Evolutionary conservation across 1,139 yeast species (phyloP).

Genomic region (Candida mesenterica): DNA sequence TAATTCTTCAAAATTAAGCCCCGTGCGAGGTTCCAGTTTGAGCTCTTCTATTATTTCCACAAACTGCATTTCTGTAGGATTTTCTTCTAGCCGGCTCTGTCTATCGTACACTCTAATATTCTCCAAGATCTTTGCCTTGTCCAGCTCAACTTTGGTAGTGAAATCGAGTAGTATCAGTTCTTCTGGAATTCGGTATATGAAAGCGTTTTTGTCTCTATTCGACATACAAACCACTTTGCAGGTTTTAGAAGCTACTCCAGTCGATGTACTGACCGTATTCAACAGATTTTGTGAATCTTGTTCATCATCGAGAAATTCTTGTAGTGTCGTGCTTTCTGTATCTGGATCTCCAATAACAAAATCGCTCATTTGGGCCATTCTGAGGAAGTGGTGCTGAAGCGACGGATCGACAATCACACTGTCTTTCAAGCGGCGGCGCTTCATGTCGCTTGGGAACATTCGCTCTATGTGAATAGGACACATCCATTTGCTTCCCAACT

Average conservation of each 20-base stretch:
- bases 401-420: constrained; percentile 54
- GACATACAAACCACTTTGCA: constrained; percentile 36
- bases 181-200: constrained; percentile 69
- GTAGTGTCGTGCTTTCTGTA: constrained; percentile 22
- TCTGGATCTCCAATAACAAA: constrained; percentile 51
- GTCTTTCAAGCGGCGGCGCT: constrained; percentile 50
- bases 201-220: constrained; percentile 25
- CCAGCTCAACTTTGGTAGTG: constrained; percentile 44
- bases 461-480: constrained; percentile 86
- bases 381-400: constrained; percentile 34
- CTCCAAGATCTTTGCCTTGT: constrained; percentile 25
- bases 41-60: constrained; percentile 5
- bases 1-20: constrained; percentile 28
- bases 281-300: constrained; percentile 10
- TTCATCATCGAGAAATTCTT: constrained; percentile 33
- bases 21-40: constrained; percentile 1
- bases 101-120: constrained; percentile 25
- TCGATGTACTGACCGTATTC: constrained; percentile 28
- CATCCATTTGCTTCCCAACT: constrained; percentile 83
- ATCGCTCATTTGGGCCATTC: constrained; percentile 46
- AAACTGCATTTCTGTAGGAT: constrained; percentile 4
- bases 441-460: constrained; percentile 34
- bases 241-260: constrained; percentile 48
- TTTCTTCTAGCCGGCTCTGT: constrained; percentile 11
- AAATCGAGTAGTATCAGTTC: constrained; percentile 75